Evolutionary conservation across 805 yeast genomes (phyloP).

Genomic region (Zygosaccharomyces rouxii): DNA sequence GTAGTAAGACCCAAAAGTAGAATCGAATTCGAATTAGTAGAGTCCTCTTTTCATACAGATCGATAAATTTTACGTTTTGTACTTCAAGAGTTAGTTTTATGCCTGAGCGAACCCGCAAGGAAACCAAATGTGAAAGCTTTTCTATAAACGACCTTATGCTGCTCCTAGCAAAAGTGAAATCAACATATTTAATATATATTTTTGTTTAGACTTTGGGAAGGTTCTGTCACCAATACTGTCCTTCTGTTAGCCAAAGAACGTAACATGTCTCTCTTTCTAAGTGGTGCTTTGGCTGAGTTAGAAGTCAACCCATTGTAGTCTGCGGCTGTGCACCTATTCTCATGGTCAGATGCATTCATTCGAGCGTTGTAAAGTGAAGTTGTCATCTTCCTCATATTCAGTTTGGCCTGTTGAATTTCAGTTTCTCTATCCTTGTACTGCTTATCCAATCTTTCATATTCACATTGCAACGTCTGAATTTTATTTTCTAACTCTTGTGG

Average conservation of each 20-base stretch:
- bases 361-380: conserved; percentile 1
- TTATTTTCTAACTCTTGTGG: background rate
- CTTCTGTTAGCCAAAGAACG: conserved; percentile 3
- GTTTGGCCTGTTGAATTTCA: conserved; percentile 3
- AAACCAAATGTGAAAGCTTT: too few species aligned
- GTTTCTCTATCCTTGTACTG: background rate
- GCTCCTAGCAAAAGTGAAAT: background rate
- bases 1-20: too few species aligned
- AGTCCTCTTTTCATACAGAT: too few species aligned
- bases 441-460: background rate
- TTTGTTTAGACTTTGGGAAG: background rate
- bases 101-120: too few species aligned
- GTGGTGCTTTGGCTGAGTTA: background rate
- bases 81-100: too few species aligned
- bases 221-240: background rate
- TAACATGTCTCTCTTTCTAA: background rate
- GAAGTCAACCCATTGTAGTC: background rate
- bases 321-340: background rate
- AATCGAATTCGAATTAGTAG: too few species aligned
- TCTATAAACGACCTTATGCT: too few species aligned
- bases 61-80: too few species aligned
- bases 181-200: background rate
- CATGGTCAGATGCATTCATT: background rate
- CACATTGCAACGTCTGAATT: background rate
- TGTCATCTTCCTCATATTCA: conserved; percentile 2